Conservation (phyloP, 2,329 filamentous ascomycete species). For the Pseudogymnoascus pannorum region DNA sequence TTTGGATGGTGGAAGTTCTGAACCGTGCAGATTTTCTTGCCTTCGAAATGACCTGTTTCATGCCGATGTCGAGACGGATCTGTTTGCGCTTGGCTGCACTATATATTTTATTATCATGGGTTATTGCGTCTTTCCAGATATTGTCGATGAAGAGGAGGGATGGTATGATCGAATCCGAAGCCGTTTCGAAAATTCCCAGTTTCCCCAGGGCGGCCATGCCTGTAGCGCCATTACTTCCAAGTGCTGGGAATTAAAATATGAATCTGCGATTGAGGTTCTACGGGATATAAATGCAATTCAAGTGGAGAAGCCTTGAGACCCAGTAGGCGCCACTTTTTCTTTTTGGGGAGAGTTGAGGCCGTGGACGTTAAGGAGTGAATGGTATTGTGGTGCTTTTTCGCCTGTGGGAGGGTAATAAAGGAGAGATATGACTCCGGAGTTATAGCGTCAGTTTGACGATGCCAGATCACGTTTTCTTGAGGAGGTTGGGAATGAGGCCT, state of each 20-base stretch:
- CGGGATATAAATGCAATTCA: neutral
- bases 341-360: neutral
- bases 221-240: constrained; percentile 1
- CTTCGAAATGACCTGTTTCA: constrained; percentile 14
- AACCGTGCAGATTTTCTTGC: constrained; percentile 14
- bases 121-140: constrained; percentile 17
- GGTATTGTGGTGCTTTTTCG: no score
- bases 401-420: no score
- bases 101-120: constrained; percentile 20
- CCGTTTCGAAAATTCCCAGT: constrained; percentile 14
- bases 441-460: no score
- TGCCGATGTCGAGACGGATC: constrained; percentile 17
- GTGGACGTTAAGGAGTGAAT: no score
- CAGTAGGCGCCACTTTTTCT: neutral
- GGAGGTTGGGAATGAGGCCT: no score
- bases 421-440: no score
- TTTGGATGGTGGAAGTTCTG: constrained; percentile 11
- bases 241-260: neutral
- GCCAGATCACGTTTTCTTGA: no score
- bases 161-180: constrained; percentile 15
- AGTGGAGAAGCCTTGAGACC: neutral
- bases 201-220: constrained; percentile 13
- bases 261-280: neutral
- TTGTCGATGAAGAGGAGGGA: constrained; percentile 15
- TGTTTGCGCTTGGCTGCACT: constrained; percentile 18